Conservation (phyloP, 352 stramenopile species). For the Phytophthora sp. region DNA sequence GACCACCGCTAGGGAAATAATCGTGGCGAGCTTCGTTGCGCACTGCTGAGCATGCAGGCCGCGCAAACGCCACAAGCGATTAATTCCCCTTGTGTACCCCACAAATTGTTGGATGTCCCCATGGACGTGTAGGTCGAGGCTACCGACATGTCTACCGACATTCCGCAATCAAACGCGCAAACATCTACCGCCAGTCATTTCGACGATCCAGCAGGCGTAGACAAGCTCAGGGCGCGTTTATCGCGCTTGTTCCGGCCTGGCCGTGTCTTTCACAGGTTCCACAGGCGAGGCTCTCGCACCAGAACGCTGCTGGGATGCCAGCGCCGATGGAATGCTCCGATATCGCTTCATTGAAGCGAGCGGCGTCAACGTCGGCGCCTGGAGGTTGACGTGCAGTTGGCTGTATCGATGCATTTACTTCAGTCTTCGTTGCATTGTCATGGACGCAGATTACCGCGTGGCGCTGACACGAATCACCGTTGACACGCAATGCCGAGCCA, state of each 20-base stretch:
- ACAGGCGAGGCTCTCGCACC: conserved; percentile 5
- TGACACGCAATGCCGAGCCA: no score
- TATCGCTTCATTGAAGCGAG: not conserved
- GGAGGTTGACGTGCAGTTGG: not conserved
- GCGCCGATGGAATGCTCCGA: conserved; percentile 12
- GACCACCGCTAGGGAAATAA: not conserved
- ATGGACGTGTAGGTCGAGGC: conserved; percentile 4
- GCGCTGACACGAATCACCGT: conserved; percentile 7
- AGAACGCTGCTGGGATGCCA: conserved; percentile 14
- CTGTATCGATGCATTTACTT: not conserved
- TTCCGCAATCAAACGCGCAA: conserved; percentile 22
- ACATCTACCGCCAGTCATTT: conserved; percentile 26
- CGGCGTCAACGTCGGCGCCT: no score
- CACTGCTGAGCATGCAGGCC: not conserved
- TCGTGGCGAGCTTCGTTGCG: not conserved
- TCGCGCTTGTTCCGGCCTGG: conserved; percentile 17
- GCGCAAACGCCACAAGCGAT: not conserved
- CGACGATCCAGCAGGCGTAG: conserved; percentile 16
- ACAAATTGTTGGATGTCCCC: conserved; percentile 6
- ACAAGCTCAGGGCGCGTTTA: conserved; percentile 3
- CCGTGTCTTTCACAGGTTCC: not conserved
- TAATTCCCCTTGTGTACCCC: not conserved
- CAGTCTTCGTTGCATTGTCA: not conserved
- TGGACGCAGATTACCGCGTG: not conserved
- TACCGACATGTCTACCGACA: conserved; percentile 13